phyloP scores from a whole-genome alignment of 805 yeast species.

The Pichia eremophila region DNA sequence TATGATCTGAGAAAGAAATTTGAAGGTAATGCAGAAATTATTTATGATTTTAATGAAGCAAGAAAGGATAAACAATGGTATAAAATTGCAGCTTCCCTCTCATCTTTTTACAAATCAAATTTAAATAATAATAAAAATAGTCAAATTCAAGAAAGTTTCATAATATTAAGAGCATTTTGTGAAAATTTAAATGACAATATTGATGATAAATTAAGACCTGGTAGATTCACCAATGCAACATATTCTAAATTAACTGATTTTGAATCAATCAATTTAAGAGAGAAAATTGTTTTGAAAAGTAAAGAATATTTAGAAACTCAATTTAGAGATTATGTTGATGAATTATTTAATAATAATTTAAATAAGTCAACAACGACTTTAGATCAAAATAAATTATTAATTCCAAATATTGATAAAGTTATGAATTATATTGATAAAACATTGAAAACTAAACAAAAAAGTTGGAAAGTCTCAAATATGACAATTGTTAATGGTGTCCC shows the following conservation, averaged over 20 bases:
- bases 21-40: constrained; percentile 64
- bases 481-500: constrained; percentile 75
- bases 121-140: constrained; percentile 50
- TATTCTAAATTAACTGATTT: constrained; percentile 20
- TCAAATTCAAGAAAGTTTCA: constrained; percentile 70
- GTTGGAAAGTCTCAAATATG: constrained; percentile 45
- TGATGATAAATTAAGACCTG: constrained; percentile 25
- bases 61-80: constrained; percentile 45
- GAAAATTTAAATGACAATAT: constrained; percentile 26
- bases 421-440: constrained; percentile 47
- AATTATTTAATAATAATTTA: constrained; percentile 37
- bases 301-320: constrained; percentile 61
- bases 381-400: constrained; percentile 19
- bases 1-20: constrained; percentile 42
- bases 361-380: constrained; percentile 10
- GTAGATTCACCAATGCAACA: constrained; percentile 26
- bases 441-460: constrained; percentile 29
- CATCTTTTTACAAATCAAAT: constrained; percentile 47
- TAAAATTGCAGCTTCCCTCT: constrained; percentile 51
- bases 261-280: constrained; percentile 30
- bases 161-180: constrained; percentile 45
- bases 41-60: constrained; percentile 61
- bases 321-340: constrained; percentile 66
- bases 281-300: constrained; percentile 44
- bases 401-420: constrained; percentile 56